Evolutionary conservation across 306 rosid genomes (phyloP).

Genomic region (Pterocarpus macrocarpus): DNA sequence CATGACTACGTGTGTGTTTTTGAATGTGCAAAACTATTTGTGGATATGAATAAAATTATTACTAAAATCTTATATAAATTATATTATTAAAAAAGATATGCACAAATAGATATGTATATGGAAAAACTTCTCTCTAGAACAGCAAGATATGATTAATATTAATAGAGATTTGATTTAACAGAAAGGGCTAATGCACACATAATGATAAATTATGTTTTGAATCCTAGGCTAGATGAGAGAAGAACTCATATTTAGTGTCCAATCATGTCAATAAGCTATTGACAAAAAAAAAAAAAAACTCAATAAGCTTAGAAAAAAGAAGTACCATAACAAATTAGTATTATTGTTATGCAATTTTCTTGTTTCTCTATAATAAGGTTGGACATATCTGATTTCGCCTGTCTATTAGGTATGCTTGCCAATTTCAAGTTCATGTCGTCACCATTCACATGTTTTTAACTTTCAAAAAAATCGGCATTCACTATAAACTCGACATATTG

Average conservation of each 20-base stretch:
- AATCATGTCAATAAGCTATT: no score
- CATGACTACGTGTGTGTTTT: no score
- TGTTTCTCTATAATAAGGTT: conserved; percentile 4
- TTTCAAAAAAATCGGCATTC: conserved; percentile 7
- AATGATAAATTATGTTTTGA: no score
- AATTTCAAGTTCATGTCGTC: conserved; percentile 2
- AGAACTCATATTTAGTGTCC: no score
- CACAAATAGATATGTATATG: no score
- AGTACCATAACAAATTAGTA: neutral
- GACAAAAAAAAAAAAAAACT: no score
- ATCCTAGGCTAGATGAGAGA: no score
- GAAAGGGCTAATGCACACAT: no score
- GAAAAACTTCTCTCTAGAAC: no score
- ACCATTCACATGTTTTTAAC: neutral
- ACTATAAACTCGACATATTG: neutral
- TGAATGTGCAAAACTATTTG: no score
- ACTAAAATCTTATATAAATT: neutral
- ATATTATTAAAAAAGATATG: no score
- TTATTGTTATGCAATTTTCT: neutral
- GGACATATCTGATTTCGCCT: neutral
- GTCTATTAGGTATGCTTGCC: neutral
- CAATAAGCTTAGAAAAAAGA: neutral
- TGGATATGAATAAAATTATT: neutral
- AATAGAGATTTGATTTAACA: no score
- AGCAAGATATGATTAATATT: neutral